Evolutionary conservation across 768 basidiomycete genomes (phyloP).

Genomic region (Mycena kentingensis): DNA sequence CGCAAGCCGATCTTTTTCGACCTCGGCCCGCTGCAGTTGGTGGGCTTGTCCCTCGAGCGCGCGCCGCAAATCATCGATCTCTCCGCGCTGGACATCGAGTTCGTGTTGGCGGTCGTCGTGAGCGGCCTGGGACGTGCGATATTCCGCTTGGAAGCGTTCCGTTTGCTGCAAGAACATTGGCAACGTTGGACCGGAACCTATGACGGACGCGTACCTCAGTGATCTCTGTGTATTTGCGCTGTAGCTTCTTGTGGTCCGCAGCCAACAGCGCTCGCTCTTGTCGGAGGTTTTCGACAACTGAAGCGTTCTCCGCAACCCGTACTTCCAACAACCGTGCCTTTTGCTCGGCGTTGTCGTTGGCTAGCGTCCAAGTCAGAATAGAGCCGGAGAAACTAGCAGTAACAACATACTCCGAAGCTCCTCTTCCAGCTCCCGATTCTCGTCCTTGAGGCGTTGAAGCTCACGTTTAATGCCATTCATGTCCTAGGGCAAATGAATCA

Average conservation of each 20-base stretch:
- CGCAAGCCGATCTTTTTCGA: conserved; percentile 62
- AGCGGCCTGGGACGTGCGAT: conserved; percentile 58
- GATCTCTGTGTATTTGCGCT: conserved; percentile 63
- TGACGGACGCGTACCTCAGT: conserved; percentile 56
- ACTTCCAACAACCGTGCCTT: conserved; percentile 68
- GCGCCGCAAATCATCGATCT: conserved; percentile 76
- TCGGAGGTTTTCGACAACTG: conserved; percentile 72
- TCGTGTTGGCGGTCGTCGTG: conserved; percentile 75
- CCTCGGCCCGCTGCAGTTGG: conserved; percentile 63
- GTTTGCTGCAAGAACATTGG: conserved; percentile 44
- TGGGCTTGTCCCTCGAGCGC: conserved; percentile 62
- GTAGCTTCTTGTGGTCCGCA: conserved; percentile 71
- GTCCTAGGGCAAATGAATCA: conserved; percentile 48
- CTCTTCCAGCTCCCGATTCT: conserved; percentile 71
- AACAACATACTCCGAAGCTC: conserved; percentile 64
- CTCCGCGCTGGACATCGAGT: conserved; percentile 67
- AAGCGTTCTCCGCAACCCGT: conserved; percentile 67
- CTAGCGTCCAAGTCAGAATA: conserved; percentile 36
- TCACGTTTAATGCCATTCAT: conserved; percentile 77
- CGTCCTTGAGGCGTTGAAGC: conserved; percentile 67
- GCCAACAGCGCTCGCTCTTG: conserved; percentile 73
- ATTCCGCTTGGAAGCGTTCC: conserved; percentile 63
- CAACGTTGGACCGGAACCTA: not conserved
- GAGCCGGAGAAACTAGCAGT: not conserved
- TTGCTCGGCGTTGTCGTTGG: conserved; percentile 68